Evolutionary conservation across 2,329 filamentous ascomycete species (phyloP).

Genomic region (Fusarium sp.): DNA sequence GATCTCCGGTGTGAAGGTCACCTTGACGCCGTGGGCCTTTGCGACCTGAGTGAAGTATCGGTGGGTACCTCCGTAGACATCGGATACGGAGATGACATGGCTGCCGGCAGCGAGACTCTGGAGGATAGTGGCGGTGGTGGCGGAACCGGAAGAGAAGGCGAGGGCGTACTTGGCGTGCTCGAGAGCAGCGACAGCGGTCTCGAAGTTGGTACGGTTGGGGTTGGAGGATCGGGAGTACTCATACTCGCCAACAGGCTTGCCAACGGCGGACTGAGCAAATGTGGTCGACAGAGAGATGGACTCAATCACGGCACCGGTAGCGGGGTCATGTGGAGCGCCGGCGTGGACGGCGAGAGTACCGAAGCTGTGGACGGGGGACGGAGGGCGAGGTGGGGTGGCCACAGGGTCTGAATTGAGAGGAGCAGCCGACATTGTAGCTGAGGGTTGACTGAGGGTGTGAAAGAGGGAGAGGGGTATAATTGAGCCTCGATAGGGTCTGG

Average conservation of each 20-base stretch:
- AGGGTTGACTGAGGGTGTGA: not conserved
- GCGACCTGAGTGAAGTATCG: conserved; percentile 99
- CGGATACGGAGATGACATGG: conserved; percentile 94
- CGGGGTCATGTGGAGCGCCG: conserved; percentile 87
- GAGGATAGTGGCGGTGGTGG: conserved; percentile 90
- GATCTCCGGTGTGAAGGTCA: conserved; percentile 93
- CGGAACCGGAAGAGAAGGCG: conserved; percentile 92
- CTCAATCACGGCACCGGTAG: conserved; percentile 94
- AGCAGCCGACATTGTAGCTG: conserved; percentile 32
- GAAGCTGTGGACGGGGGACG: conserved; percentile 79
- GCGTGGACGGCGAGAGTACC: conserved; percentile 96
- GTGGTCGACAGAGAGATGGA: conserved; percentile 96
- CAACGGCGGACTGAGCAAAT: conserved; percentile 89
- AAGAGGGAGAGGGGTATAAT: not conserved
- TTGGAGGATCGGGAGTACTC: conserved; percentile 96
- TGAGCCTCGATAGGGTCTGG: not conserved
- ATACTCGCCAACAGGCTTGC: conserved; percentile 85
- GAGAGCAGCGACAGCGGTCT: conserved; percentile 87
- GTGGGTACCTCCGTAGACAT: conserved; percentile 98
- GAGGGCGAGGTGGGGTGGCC: conserved; percentile 76
- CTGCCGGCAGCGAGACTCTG: conserved; percentile 90
- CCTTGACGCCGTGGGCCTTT: conserved; percentile 89
- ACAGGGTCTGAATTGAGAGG: conserved; percentile 59
- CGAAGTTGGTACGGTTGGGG: conserved; percentile 95
- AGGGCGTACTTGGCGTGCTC: conserved; percentile 93